Base-by-base conservation (phyloP, 2,329 filamentous ascomycete species). In the Lachnellula cervina region DNA sequence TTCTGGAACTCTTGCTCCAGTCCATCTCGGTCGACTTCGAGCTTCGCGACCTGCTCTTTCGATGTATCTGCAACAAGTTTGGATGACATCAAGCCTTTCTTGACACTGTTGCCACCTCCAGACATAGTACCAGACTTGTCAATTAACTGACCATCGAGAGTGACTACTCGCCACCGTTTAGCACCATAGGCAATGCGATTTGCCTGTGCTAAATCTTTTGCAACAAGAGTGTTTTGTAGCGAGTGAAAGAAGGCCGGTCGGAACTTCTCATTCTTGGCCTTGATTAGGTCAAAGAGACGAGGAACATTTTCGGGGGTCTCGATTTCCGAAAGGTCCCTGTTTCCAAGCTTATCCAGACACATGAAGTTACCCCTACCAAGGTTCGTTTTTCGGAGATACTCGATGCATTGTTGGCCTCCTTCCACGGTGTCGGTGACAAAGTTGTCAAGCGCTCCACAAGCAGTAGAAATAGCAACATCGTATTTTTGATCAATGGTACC, bases 61-160 rank as follows among this genome's bases (percentile, higher is more conserved):
- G 85, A 88, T 16, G 88, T 88, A 56, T 96, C 90, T 1, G 89
- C 82, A n/a, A 89, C 86, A 46, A 96, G 84, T 73, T 96, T 97
- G 11, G 92, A 96, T 0, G 93, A 97, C 95, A 99, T 99, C 55
- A 91, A 84, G 0, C 95, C 95, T 68, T 87, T 90, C 65, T 93
- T 92, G 55, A 94, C 89, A 16, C 89, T 89, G 46, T 84, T 93
- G 55, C 94, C 94, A 78, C 94, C 94, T 77, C 94, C 94, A 56
- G 90, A 96, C 94, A 99, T 97, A 37, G 94, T 97, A 78, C 94
- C 94, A 1, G 93, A 97, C 70, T 95, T 95, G 75, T 99, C 94
- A 63, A 99, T 97, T 51, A 99, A 80, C 71, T 97, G 92, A 49
- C 94, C 94, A 58, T 92, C 90, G 2, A 99, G 81, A 0, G 94